A percentile compares a stretch with the other conserved stretches of the same genome.
Evolutionary conservation across 2,329 filamentous ascomycete genomes (phyloP).

Genomic region (Alternaria incomplexa): DNA sequence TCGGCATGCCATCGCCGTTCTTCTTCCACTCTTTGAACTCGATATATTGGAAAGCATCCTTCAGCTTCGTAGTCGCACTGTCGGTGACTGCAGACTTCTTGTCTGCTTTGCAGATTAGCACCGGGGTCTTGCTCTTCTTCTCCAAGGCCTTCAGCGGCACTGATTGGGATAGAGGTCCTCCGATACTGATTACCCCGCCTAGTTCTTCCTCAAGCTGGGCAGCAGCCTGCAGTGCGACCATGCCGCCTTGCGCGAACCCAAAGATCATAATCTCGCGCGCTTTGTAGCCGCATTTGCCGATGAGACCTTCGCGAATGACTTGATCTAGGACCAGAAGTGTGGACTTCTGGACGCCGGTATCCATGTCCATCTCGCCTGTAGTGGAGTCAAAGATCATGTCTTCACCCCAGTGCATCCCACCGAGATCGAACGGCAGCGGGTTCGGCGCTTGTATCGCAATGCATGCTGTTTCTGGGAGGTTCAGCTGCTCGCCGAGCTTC

Average conservation of each 20-base stretch:
- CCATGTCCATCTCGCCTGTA: conserved; percentile 60
- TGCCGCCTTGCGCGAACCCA: conserved; percentile 64
- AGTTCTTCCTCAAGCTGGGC: conserved; percentile 52
- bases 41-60: conserved; percentile 64
- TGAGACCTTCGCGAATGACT: conserved; percentile 54
- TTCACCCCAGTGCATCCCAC: conserved; percentile 69
- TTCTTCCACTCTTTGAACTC: conserved; percentile 56
- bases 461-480: conserved; percentile 77
- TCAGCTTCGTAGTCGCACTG: conserved; percentile 68
- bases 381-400: conserved; percentile 63
- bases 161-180: conserved; percentile 61
- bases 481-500: conserved; percentile 69
- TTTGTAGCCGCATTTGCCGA: conserved; percentile 57
- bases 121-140: conserved; percentile 66
- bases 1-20: conserved; percentile 80
- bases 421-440: conserved; percentile 71
- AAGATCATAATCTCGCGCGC: conserved; percentile 60
- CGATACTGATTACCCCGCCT: conserved; percentile 68
- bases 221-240: conserved; percentile 58
- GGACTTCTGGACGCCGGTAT: conserved; percentile 58
- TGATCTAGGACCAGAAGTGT: conserved; percentile 51
- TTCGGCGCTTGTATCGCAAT: conserved; percentile 75
- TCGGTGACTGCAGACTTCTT: conserved; percentile 62
- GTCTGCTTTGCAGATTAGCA: conserved; percentile 66
- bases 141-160: conserved; percentile 34